Percentiles rank a stretch among this genome's conserved stretches.
Evolutionary conservation across 345 rosid species (phyloP).

Genomic region (Populus tremula): DNA sequence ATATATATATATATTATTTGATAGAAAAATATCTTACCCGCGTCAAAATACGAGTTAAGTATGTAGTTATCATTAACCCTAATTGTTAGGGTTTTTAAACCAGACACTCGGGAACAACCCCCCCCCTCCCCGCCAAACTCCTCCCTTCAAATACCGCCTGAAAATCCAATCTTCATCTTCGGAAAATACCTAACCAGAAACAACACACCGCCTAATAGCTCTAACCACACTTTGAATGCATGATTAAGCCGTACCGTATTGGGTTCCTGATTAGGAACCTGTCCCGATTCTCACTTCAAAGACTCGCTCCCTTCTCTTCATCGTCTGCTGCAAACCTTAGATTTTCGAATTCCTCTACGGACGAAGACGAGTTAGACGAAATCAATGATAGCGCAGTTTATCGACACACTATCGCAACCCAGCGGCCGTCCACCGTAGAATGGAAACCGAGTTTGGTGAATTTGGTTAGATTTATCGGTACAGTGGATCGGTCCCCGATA

Average conservation of each 20-base stretch:
- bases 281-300: conserved; percentile 25
- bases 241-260: conserved; percentile 37
- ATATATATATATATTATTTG: too few relatives aligned
- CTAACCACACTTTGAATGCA: conserved; percentile 9
- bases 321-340: conserved; percentile 19
- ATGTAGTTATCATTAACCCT: too few relatives aligned
- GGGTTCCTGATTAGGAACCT: conserved; percentile 26
- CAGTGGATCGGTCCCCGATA: conserved; percentile 36
- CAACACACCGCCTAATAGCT: not conserved
- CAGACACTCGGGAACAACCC: not conserved
- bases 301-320: conserved; percentile 17
- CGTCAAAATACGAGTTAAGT: too few relatives aligned
- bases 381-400: conserved; percentile 39
- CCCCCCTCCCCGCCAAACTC: not conserved
- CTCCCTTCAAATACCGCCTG: not conserved
- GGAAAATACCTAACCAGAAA: not conserved
- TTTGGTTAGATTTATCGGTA: conserved; percentile 56
- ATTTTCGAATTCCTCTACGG: conserved; percentile 27
- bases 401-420: conserved; percentile 46
- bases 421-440: conserved; percentile 48
- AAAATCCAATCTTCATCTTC: not conserved
- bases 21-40: too few relatives aligned
- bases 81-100: not conserved
- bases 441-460: conserved; percentile 32
- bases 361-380: conserved; percentile 28